These are phyloP conservation scores for Aspergillus phoenicis DNA, from an alignment of 2,329 filamentous ascomycete species.

Conservation along the genomic window DNA sequence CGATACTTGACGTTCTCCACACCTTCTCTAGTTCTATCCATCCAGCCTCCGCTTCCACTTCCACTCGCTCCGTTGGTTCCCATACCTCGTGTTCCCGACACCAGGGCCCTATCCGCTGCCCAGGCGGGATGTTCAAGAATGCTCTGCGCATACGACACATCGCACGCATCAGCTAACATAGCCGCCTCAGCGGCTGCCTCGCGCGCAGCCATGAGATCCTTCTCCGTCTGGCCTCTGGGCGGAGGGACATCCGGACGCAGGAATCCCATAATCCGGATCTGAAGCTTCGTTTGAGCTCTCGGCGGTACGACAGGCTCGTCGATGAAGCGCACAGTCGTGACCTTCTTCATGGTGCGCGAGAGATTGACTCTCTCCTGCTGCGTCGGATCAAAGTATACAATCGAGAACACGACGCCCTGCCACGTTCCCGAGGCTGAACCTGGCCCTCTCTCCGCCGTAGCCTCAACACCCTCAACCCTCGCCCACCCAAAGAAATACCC, in stretches of 20 bases:
- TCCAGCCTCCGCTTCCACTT: slow-evolving; percentile 21
- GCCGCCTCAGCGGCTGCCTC: slow-evolving; percentile 38
- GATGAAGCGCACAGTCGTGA: slow-evolving; percentile 41
- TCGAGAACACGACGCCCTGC: slow-evolving; percentile 62
- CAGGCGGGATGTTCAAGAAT: slow-evolving; percentile 45
- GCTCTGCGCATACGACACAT: slow-evolving; percentile 39
- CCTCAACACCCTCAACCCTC: slow-evolving; percentile 34
- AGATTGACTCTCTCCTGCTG: slow-evolving; percentile 52
- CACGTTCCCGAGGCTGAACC: slow-evolving; percentile 49
- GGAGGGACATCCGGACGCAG: slow-evolving; percentile 46
- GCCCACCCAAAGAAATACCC: slow-evolving; percentile 70
- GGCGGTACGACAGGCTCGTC: slow-evolving; percentile 24
- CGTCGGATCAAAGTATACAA: slow-evolving; percentile 49
- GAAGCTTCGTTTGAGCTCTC: slow-evolving; percentile 36
- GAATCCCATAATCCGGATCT: slow-evolving; percentile 63
- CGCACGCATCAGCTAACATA: slow-evolving; percentile 42
- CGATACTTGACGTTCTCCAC: slow-evolving; percentile 53
- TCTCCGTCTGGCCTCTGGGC: slow-evolving; percentile 8
- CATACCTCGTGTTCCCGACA: not conserved
- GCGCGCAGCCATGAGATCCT: slow-evolving; percentile 39
- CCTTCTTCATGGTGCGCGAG: slow-evolving; percentile 54
- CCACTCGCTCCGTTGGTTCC: not conserved
- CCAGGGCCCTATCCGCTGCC: slow-evolving; percentile 31
- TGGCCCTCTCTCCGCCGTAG: slow-evolving; percentile 8
- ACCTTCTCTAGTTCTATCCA: slow-evolving; percentile 49